phyloP scores from a whole-genome alignment of 345 rosid genomes.

The Lumnitzera racemosa region DNA sequence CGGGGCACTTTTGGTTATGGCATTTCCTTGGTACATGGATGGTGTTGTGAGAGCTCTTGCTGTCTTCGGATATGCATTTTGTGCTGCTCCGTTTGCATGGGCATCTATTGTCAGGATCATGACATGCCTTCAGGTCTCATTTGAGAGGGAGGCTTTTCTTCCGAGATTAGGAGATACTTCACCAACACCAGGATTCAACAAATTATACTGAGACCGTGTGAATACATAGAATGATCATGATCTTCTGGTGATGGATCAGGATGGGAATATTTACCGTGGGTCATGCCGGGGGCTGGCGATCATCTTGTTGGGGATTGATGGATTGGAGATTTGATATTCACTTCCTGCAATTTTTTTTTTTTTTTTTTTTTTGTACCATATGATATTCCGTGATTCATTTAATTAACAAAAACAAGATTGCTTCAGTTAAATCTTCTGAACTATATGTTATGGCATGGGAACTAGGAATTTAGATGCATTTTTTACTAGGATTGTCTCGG shows the following conservation, averaged over 20 bases:
- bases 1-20: slow-evolving; percentile 77
- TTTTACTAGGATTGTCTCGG: too few relatives aligned
- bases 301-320: background rate
- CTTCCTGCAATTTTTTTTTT: background rate
- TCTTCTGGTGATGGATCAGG: too few relatives aligned
- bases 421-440: background rate
- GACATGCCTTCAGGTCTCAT: slow-evolving; percentile 52
- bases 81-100: slow-evolving; percentile 71
- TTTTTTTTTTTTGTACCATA: slow-evolving; percentile 1
- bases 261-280: too few relatives aligned
- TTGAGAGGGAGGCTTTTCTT: slow-evolving; percentile 71
- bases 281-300: background rate
- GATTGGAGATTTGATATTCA: background rate
- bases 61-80: slow-evolving; percentile 64
- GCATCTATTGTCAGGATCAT: slow-evolving; percentile 43
- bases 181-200: slow-evolving; percentile 33
- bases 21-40: slow-evolving; percentile 58
- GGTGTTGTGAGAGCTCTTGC: slow-evolving; percentile 69
- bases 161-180: slow-evolving; percentile 52
- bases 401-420: slow-evolving; percentile 4
- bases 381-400: background rate
- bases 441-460: too few relatives aligned
- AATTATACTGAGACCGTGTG: slow-evolving; percentile 29
- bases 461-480: too few relatives aligned
- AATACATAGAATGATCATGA: background rate